These are phyloP conservation scores for Microdochium paspali DNA, from an alignment of 2,329 filamentous ascomycete species.

Conservation along the genomic window DNA sequence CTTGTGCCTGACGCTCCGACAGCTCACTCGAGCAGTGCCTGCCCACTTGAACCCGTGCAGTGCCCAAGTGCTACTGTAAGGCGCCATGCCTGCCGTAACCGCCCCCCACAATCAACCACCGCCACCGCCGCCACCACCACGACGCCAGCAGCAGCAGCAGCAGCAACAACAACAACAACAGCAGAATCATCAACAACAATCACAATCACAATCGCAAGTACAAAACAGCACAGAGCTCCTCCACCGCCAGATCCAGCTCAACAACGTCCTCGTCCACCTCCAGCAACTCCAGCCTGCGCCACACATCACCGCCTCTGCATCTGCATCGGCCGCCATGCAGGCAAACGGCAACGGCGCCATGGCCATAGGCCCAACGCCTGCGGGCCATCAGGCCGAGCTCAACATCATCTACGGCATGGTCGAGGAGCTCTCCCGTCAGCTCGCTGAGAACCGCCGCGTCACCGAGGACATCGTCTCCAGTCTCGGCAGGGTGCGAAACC, in stretches of 20 bases:
- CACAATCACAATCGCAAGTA: not conserved
- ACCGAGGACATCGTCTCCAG: conserved; percentile 57
- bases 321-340: not conserved
- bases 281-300: conserved; percentile 3
- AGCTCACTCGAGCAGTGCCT: no score
- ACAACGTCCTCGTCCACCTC: conserved; percentile 10
- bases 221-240: conserved; percentile 14
- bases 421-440: conserved; percentile 54
- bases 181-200: not conserved
- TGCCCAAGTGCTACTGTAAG: no score
- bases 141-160: no score
- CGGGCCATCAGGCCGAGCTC: conserved; percentile 58
- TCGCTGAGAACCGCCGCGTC: conserved; percentile 50
- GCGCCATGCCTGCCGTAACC: no score
- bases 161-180: not conserved
- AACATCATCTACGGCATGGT: conserved; percentile 62
- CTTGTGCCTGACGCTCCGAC: no score
- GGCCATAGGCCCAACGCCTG: conserved; percentile 49
- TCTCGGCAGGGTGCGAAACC: conserved; percentile 50
- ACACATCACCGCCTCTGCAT: not conserved
- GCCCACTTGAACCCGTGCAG: no score
- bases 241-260: conserved; percentile 11
- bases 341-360: conserved; percentile 24
- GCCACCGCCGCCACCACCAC: no score
- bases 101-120: no score